Conservation (phyloP, 495 filamentous ascomycete species). For the Penicillium herquei region DNA sequence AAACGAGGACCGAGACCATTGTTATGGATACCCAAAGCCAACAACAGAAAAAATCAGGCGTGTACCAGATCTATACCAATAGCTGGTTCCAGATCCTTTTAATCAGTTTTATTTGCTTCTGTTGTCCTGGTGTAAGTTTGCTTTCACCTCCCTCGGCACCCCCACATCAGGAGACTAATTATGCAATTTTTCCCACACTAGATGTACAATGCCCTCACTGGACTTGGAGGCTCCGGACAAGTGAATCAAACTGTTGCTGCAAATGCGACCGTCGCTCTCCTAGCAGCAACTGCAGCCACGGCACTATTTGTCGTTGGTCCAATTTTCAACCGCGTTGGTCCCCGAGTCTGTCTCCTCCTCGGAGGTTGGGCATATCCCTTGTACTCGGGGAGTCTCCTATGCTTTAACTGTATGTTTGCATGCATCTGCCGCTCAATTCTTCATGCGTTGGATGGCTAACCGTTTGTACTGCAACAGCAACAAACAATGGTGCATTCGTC, state of each 20-base stretch:
- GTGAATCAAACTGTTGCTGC: constrained; percentile 39
- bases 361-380: constrained; percentile 46
- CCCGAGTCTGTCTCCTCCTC: constrained; percentile 37
- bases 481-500: constrained; percentile 70
- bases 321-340: constrained; percentile 41
- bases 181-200: not conserved
- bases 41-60: constrained; percentile 6
- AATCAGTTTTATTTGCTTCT: constrained; percentile 69
- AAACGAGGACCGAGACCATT: not conserved
- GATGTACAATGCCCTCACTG: constrained; percentile 72
- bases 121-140: constrained; percentile 62
- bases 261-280: constrained; percentile 42
- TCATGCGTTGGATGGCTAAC: not conserved
- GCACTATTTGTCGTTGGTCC: constrained; percentile 44
- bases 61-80: constrained; percentile 30
- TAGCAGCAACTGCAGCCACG: constrained; percentile 38
- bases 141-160: not conserved
- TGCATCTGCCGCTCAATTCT: not conserved
- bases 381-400: constrained; percentile 41
- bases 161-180: not conserved
- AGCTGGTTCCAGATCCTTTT: constrained; percentile 44
- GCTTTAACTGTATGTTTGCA: constrained; percentile 34
- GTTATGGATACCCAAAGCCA: not conserved
- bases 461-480: constrained; percentile 44
- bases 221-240: constrained; percentile 56